A percentile compares a stretch with the other conserved stretches of the same genome.
Evolutionary conservation across 73 alveolate species (phyloP).

Genomic region (Uronychia setigera): DNA sequence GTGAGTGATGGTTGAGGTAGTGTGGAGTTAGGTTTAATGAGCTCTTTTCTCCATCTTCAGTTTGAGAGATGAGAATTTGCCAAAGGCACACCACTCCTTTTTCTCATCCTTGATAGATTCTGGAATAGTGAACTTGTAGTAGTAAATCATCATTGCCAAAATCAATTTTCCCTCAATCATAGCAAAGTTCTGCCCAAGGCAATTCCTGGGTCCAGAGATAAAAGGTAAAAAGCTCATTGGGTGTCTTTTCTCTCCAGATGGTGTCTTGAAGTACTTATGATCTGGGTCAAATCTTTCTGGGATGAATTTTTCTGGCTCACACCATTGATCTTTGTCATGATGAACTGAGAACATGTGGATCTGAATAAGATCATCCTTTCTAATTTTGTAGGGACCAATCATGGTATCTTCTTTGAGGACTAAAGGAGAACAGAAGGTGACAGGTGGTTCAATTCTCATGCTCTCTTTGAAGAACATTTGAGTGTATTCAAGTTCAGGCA

Average conservation of each 20-base stretch:
- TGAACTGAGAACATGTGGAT: not conserved
- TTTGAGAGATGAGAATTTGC: too few relatives aligned
- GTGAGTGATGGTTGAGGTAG: too few relatives aligned
- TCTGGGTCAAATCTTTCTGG: constrained; percentile 55
- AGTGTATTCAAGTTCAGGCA: not conserved
- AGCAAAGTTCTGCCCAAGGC: constrained; percentile 50
- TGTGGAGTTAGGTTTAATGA: too few relatives aligned
- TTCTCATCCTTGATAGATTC: too few relatives aligned
- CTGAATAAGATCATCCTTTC: not conserved
- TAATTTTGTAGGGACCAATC: not conserved
- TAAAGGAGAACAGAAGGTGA: not conserved
- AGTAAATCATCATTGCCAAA: too few relatives aligned
- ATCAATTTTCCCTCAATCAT: too few relatives aligned
- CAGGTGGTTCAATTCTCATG: not conserved
- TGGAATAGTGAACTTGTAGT: too few relatives aligned
- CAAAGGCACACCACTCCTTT: too few relatives aligned
- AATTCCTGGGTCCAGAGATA: constrained; percentile 40
- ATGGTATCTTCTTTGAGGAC: not conserved
- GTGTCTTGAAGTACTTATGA: constrained; percentile 20
- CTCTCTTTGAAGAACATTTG: not conserved
- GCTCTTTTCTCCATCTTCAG: too few relatives aligned
- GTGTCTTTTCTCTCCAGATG: constrained; percentile 34
- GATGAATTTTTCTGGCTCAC: constrained; percentile 14
- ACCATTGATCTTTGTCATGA: not conserved
- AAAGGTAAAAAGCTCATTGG: constrained; percentile 44